These are phyloP conservation scores for Cadophora gregata DNA, from an alignment of 2,329 filamentous ascomycete genomes.

Conservation along the genomic window DNA sequence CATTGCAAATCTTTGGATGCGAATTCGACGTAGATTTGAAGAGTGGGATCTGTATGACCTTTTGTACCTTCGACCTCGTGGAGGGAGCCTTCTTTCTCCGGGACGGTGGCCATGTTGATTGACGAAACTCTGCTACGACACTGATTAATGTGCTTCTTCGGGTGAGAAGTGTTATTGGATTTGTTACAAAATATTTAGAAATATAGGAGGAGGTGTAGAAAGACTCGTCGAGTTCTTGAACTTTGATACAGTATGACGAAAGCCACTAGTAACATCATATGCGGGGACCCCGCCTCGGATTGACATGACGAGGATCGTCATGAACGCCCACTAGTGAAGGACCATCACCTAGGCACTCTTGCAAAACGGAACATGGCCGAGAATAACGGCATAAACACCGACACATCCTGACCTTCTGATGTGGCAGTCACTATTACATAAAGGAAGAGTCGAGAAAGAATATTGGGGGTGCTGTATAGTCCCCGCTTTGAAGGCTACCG, in stretches of 20 bases:
- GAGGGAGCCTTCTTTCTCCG: not conserved
- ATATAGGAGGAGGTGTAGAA: not conserved
- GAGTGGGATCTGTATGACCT: conserved; percentile 4
- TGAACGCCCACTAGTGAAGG: not conserved
- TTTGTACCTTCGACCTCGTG: conserved; percentile 10
- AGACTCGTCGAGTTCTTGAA: not conserved
- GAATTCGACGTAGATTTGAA: conserved; percentile 39
- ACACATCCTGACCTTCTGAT: not conserved
- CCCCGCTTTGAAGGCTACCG: too few relatives aligned
- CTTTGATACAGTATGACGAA: not conserved
- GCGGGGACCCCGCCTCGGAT: conserved; percentile 7
- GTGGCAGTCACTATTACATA: too few relatives aligned
- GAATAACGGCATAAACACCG: not conserved
- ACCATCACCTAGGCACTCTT: not conserved
- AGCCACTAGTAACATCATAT: not conserved
- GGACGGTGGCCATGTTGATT: not conserved
- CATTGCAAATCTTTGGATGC: conserved; percentile 41
- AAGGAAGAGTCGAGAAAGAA: too few relatives aligned
- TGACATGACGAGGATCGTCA: conserved; percentile 9
- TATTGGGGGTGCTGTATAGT: too few relatives aligned
- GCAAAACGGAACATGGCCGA: not conserved
- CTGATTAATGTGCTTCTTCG: not conserved
- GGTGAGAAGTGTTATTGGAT: not conserved
- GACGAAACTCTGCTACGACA: not conserved
- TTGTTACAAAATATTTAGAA: too few relatives aligned